Evolutionary conservation across 192 early-diverging fungal genomes (phyloP).

Genomic region (Jimgerdemannia flammicorona): DNA sequence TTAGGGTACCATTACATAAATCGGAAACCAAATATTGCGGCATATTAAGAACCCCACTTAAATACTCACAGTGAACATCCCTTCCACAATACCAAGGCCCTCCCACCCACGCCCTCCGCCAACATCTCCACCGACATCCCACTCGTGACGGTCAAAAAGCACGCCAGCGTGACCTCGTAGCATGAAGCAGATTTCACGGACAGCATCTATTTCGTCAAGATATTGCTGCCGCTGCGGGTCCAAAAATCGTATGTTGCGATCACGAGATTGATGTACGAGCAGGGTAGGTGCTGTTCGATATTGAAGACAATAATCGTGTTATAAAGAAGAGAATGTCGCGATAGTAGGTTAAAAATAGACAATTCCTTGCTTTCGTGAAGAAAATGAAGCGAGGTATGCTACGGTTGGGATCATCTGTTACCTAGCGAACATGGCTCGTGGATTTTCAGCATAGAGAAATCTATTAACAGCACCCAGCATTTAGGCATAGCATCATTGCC

Average conservation of each 20-base stretch:
- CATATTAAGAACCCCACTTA: neutral
- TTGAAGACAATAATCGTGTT: no score
- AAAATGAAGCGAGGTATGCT: no score
- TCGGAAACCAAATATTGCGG: neutral
- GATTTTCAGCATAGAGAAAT: neutral
- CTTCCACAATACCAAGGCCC: neutral
- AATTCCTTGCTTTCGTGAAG: no score
- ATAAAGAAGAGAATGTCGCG: no score
- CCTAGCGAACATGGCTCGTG: neutral
- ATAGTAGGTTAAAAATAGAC: no score
- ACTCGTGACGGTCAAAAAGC: conserved; percentile 5
- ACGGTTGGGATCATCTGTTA: conserved; percentile 1
- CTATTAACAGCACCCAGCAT: no score
- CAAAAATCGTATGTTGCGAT: conserved; percentile 12
- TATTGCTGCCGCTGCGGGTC: conserved; percentile 5
- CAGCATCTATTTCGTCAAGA: conserved; percentile 27
- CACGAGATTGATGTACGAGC: conserved; percentile 1
- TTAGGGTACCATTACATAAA: neutral
- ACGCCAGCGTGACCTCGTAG: conserved; percentile 22
- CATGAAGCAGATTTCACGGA: conserved; percentile 35
- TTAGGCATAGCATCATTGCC: no score
- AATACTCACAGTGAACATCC: conserved; percentile 1
- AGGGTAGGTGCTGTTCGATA: conserved; percentile 1
- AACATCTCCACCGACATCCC: neutral
- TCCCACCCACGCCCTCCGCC: neutral